phyloP scores from a whole-genome alignment of 805 yeast species.

The Candida ipomoeae region DNA sequence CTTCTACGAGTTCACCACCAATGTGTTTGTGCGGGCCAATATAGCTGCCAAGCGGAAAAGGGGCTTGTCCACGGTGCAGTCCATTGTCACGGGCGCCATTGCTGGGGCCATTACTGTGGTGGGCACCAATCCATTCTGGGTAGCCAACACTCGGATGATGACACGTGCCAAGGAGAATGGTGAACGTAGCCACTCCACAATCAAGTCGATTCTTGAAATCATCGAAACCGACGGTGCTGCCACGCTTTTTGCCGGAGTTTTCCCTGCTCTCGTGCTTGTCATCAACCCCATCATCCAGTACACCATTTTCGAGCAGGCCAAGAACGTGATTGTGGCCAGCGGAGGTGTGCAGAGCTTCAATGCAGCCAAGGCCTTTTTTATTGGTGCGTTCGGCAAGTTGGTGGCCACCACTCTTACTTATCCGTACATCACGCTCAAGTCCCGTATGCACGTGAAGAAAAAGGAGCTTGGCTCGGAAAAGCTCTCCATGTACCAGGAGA shows the following conservation, averaged over 20 bases:
- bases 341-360: constrained; percentile 50
- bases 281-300: constrained; percentile 88
- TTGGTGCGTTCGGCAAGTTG: constrained; percentile 88
- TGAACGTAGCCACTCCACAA: constrained; percentile 35
- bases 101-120: constrained; percentile 85
- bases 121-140: constrained; percentile 90
- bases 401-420: constrained; percentile 86
- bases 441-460: constrained; percentile 75
- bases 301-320: constrained; percentile 84
- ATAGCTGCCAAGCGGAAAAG: constrained; percentile 25
- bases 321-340: constrained; percentile 55
- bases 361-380: constrained; percentile 72
- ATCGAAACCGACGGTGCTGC: constrained; percentile 64
- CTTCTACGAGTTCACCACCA: constrained; percentile 72
- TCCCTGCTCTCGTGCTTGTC: constrained; percentile 84
- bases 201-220: constrained; percentile 58
- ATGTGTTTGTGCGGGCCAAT: constrained; percentile 36
- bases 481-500: constrained; percentile 45
- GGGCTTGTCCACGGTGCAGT: constrained; percentile 58
- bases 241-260: constrained; percentile 77
- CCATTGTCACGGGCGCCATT: constrained; percentile 73
- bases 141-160: constrained; percentile 86
- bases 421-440: constrained; percentile 85
- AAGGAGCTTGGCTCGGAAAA: constrained; percentile 15
- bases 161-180: constrained; percentile 40